Evolutionary conservation across 2,329 filamentous ascomycete genomes (phyloP).

Genomic region (Tolypocladium ophioglossoides): DNA sequence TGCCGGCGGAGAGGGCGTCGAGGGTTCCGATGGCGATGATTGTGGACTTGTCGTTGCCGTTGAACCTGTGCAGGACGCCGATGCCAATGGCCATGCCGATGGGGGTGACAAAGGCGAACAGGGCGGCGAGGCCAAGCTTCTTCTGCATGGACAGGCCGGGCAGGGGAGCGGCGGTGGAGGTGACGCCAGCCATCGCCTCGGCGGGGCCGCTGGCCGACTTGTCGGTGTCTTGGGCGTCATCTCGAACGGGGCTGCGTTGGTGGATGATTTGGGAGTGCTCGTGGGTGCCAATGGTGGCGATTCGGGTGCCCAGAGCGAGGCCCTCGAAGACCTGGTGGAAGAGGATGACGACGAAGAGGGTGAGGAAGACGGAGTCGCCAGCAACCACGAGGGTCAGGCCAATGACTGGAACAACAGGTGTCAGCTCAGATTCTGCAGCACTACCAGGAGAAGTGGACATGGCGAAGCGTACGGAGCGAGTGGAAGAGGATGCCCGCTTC

Average conservation of each 20-base stretch:
- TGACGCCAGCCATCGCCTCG: slow-evolving; percentile 8
- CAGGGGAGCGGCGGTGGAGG: slow-evolving; percentile 7
- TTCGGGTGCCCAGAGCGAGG: slow-evolving; percentile 60
- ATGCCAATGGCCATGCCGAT: slow-evolving; percentile 74
- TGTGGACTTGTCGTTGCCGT: slow-evolving; percentile 60
- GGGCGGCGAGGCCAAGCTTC: slow-evolving; percentile 50
- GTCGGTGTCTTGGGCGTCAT: slow-evolving; percentile 10
- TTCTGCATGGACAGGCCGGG: slow-evolving; percentile 25
- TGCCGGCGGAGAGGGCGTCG: slow-evolving; percentile 63
- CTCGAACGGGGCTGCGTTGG: slow-evolving; percentile 5
- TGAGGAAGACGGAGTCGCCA: slow-evolving; percentile 43
- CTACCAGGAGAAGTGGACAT: background rate
- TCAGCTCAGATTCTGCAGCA: background rate
- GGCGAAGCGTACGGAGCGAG: slow-evolving; percentile 45
- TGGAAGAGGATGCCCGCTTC: slow-evolving; percentile 69
- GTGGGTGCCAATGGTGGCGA: slow-evolving; percentile 43
- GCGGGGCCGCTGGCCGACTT: slow-evolving; percentile 13
- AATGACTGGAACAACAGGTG: slow-evolving; percentile 34
- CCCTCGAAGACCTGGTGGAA: slow-evolving; percentile 76
- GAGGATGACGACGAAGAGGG: slow-evolving; percentile 56
- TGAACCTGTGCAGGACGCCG: slow-evolving; percentile 58
- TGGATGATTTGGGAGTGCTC: slow-evolving; percentile 8
- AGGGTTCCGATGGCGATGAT: slow-evolving; percentile 63
- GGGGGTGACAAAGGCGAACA: slow-evolving; percentile 63
- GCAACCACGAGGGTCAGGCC: slow-evolving; percentile 53